Evolutionary conservation across 2,329 filamentous ascomycete species (phyloP).

Genomic region (Xylariaceae sp.): DNA sequence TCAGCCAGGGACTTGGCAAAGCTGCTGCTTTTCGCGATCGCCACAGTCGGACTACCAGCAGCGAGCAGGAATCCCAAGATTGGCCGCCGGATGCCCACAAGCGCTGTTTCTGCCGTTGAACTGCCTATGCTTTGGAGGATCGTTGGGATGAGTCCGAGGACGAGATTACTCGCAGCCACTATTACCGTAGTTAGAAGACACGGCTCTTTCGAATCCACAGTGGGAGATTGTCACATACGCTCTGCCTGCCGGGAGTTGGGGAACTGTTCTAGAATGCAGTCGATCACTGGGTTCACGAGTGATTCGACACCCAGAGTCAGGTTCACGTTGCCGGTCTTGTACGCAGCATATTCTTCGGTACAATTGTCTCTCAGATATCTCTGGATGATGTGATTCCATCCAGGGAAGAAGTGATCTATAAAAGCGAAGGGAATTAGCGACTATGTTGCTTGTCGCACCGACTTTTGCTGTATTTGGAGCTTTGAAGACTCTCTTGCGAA

Average conservation of each 20-base stretch:
- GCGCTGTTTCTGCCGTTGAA: conserved; percentile 17
- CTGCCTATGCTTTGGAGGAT: conserved; percentile 19
- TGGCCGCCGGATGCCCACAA: conserved; percentile 15
- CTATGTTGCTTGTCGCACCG: no score
- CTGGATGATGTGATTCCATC: conserved; percentile 14
- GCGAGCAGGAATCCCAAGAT: conserved; percentile 17
- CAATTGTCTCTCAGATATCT: conserved; percentile 12
- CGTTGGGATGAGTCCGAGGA: conserved; percentile 20
- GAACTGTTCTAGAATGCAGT: conserved; percentile 17
- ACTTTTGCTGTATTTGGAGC: no score
- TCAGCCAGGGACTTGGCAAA: conserved; percentile 7
- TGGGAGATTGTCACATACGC: conserved; percentile 7
- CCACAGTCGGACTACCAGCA: conserved; percentile 17
- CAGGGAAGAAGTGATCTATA: conserved; percentile 13
- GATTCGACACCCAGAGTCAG: conserved; percentile 2
- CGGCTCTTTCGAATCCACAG: no score
- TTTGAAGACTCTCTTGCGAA: no score
- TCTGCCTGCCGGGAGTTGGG: conserved; percentile 21
- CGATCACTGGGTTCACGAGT: conserved; percentile 17
- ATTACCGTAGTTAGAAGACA: background rate
- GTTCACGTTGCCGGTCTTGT: conserved; percentile 12
- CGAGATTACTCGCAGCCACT: conserved; percentile 18
- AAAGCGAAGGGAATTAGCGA: no score
- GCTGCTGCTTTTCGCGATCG: conserved; percentile 14
- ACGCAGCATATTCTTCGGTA: conserved; percentile 10